Conservation (phyloP, 2,329 filamentous ascomycete species). For the Trichoderma hamatum region DNA sequence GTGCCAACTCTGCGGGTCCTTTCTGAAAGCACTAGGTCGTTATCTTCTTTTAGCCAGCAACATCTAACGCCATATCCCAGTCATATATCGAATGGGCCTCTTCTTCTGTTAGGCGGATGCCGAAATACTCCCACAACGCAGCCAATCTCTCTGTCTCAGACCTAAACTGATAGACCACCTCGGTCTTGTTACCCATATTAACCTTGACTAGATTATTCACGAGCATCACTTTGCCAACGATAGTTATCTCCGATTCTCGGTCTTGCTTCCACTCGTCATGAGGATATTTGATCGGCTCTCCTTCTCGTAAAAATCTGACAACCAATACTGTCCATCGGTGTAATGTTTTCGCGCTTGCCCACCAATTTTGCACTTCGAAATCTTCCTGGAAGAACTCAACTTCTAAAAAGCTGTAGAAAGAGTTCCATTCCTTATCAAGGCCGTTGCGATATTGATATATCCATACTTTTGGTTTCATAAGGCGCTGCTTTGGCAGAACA, state of each 20-base stretch:
- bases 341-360: constrained; percentile 24
- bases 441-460: too few species aligned
- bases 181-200: neutral
- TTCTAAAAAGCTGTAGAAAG: constrained; percentile 66
- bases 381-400: constrained; percentile 55
- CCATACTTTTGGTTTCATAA: too few species aligned
- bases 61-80: neutral
- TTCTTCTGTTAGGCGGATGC: neutral
- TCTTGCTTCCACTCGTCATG: too few species aligned
- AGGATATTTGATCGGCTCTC: neutral
- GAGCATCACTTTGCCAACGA: neutral
- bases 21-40: neutral
- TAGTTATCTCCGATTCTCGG: neutral
- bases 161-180: neutral
- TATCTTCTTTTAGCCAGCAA: neutral
- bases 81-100: neutral
- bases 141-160: neutral
- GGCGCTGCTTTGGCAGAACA: too few species aligned
- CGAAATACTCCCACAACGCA: neutral
- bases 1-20: too few species aligned
- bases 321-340: constrained; percentile 25
- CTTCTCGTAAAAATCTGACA: constrained; percentile 22
- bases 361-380: constrained; percentile 31
- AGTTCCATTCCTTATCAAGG: constrained; percentile 58
- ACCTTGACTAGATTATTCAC: neutral